Conservation (phyloP, 140 eudicot species). For the Cichorium intybus region DNA sequence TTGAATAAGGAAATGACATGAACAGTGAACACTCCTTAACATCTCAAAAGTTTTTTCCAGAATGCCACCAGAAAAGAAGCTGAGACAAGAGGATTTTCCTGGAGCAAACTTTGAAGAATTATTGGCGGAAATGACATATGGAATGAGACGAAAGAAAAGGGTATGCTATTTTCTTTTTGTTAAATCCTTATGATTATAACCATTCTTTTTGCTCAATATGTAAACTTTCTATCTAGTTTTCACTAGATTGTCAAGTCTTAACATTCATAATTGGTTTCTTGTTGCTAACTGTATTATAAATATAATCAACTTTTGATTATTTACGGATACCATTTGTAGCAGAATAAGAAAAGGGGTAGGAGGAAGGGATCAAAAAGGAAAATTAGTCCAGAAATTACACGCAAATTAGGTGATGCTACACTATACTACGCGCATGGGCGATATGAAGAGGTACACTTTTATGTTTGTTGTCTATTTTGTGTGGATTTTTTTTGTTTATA, state of each 20-base stretch:
- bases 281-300: constrained; percentile 11
- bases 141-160: constrained; percentile 57
- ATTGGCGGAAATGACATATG: constrained; percentile 46
- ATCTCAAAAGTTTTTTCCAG: constrained; percentile 32
- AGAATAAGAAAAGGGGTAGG: constrained; percentile 72
- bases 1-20: background rate
- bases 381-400: constrained; percentile 57
- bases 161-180: constrained; percentile 23
- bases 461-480: background rate
- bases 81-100: constrained; percentile 43
- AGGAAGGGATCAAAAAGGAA: constrained; percentile 73
- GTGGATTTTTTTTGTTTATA: background rate
- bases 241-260: background rate
- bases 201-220: constrained; percentile 1
- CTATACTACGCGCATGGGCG: constrained; percentile 70
- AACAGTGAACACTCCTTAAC: background rate
- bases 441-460: constrained; percentile 65
- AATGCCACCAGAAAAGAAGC: constrained; percentile 56
- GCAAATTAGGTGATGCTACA: constrained; percentile 91
- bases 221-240: no score
- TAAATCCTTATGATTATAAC: background rate
- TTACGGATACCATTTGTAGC: constrained; percentile 12
- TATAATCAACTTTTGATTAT: background rate
- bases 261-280: constrained; percentile 7
- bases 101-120: constrained; percentile 55